Evolutionary conservation across 139 green algal species (phyloP).

Genomic region (Chlamydomonas schloesseri): DNA sequence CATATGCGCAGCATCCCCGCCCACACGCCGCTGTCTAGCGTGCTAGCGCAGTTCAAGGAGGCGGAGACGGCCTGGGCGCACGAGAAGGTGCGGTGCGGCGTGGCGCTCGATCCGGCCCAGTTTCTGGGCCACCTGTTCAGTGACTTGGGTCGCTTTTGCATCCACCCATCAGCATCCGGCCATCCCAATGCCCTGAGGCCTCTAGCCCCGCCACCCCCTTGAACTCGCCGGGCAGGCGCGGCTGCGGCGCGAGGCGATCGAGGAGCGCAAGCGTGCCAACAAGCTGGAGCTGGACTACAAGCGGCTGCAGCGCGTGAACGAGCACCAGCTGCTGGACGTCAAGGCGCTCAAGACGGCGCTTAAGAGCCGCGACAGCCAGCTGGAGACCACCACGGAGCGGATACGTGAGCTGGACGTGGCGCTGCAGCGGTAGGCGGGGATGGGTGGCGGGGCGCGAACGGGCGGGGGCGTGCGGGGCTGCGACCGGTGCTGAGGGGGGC

Average conservation of each 20-base stretch:
- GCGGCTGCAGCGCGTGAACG: constrained; percentile 39
- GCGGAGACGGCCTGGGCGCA: constrained; percentile 71
- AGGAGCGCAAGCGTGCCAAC: constrained; percentile 60
- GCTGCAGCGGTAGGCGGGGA: constrained; percentile 46
- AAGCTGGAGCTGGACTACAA: constrained; percentile 64
- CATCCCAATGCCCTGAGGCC: too few species aligned
- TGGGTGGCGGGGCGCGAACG: background rate
- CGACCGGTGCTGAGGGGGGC: too few species aligned
- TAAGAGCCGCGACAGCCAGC: constrained; percentile 55
- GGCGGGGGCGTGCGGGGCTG: background rate
- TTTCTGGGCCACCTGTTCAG: too few species aligned
- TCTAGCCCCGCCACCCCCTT: too few species aligned
- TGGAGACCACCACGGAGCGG: constrained; percentile 50
- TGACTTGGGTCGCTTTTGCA: background rate
- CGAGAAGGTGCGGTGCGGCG: constrained; percentile 64
- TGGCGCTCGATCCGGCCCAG: too few species aligned
- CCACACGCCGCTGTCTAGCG: constrained; percentile 62
- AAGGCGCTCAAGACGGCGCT: constrained; percentile 56
- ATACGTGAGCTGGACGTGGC: constrained; percentile 60
- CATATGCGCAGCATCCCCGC: constrained; percentile 44
- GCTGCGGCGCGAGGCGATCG: constrained; percentile 59
- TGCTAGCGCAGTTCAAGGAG: constrained; percentile 76
- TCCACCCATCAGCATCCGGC: too few species aligned
- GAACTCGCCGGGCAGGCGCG: constrained; percentile 55
- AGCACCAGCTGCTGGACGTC: constrained; percentile 63